phyloP scores from a whole-genome alignment of 257 asterid species.

The Henckelia pumila region DNA sequence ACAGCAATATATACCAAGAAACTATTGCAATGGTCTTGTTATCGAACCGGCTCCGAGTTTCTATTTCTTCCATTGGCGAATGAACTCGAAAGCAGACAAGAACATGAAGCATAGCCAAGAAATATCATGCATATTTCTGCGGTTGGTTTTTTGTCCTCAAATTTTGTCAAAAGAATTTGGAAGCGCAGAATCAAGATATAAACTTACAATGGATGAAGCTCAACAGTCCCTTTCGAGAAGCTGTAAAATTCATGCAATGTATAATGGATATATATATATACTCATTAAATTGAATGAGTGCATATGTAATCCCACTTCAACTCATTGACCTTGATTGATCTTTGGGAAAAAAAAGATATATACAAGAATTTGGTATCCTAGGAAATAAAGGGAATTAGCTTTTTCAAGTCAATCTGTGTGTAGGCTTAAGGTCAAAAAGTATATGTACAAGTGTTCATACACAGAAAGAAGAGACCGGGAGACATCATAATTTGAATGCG shows the following conservation, averaged over 20 bases:
- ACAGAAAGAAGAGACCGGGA: neutral
- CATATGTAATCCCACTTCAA: neutral
- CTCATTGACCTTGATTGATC: slow-evolving; percentile 24
- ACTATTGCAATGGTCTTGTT: neutral
- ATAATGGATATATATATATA: neutral
- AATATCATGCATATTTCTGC: neutral
- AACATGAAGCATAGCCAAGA: neutral
- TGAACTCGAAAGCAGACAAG: neutral
- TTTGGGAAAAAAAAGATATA: slow-evolving; percentile 9
- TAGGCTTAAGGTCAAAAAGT: slow-evolving; percentile 19
- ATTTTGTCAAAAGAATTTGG: neutral
- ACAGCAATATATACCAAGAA: neutral
- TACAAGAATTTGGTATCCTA: slow-evolving; percentile 18
- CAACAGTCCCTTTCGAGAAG: slow-evolving; percentile 23
- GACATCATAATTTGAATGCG: neutral
- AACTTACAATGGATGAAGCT: slow-evolving; percentile 22
- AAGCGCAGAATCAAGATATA: neutral
- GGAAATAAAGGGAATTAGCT: slow-evolving; percentile 13
- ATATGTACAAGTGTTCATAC: neutral
- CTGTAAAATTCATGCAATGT: neutral
- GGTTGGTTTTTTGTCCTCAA: neutral
- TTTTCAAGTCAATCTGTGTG: slow-evolving; percentile 22
- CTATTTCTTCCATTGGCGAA: slow-evolving; percentile 13
- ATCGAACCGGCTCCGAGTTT: neutral
- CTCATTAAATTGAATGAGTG: slow-evolving; percentile 21